Conservation (phyloP, 441 rosid species). For the Melianthus villosus region DNA sequence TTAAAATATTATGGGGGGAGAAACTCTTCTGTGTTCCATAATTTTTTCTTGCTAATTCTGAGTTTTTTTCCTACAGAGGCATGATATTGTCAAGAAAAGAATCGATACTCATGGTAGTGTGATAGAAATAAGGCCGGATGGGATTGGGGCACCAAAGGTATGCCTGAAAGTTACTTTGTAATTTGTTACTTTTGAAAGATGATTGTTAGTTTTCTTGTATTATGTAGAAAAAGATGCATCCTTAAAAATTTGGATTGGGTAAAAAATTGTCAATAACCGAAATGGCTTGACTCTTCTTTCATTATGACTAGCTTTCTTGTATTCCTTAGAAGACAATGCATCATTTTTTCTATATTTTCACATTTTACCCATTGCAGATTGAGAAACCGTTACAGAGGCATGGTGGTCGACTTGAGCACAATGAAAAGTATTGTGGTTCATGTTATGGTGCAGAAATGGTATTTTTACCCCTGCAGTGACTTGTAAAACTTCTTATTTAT, state of each 20-base stretch:
- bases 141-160: slow-evolving; percentile 46
- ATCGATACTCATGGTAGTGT: slow-evolving; percentile 34
- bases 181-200: not conserved
- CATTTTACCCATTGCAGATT: slow-evolving; percentile 29
- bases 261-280: too few species aligned
- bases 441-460: slow-evolving; percentile 83
- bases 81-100: slow-evolving; percentile 37
- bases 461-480: slow-evolving; percentile 10
- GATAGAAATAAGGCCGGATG: slow-evolving; percentile 29
- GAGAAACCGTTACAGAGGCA: slow-evolving; percentile 86
- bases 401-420: slow-evolving; percentile 91
- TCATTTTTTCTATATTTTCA: not conserved
- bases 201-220: not conserved
- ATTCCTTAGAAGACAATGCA: too few species aligned
- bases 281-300: too few species aligned
- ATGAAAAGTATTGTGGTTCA: slow-evolving; percentile 87
- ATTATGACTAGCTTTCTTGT: too few species aligned
- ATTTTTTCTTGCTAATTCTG: too few species aligned
- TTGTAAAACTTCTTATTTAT: not conserved
- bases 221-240: too few species aligned
- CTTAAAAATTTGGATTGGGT: too few species aligned
- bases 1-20: too few species aligned
- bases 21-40: not conserved
- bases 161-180: not conserved
- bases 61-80: slow-evolving; percentile 17